These are phyloP conservation scores for Gracilaria caudata DNA, from an alignment of 23 red algal species.

Conservation along the genomic window DNA sequence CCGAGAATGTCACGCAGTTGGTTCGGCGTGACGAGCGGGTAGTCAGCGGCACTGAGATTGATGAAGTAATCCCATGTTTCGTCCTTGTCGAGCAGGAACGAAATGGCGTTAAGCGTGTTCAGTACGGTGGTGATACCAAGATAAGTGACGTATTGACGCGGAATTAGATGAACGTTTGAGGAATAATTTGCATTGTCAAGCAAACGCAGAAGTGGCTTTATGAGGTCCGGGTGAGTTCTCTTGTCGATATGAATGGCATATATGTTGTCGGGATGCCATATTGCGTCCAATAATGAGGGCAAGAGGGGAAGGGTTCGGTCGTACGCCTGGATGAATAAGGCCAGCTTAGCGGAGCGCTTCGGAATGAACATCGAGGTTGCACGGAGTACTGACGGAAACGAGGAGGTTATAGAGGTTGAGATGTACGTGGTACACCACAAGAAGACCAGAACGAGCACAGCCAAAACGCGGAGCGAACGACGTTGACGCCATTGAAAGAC, in stretches of 20 bases:
- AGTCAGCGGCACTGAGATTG: conserved; percentile 81
- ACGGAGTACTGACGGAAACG: neutral
- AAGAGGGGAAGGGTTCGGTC: conserved; percentile 34
- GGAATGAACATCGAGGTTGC: neutral
- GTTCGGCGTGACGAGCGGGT: conserved; percentile 54
- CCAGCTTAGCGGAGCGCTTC: conserved; percentile 24
- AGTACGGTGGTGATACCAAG: conserved; percentile 78
- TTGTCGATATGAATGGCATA: conserved; percentile 85
- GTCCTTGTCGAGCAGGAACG: conserved; percentile 47
- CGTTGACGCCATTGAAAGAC: neutral
- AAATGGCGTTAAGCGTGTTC: conserved; percentile 78
- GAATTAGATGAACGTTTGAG: conserved; percentile 70
- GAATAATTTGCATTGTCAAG: conserved; percentile 16
- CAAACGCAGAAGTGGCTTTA: neutral
- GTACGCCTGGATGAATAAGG: conserved; percentile 68
- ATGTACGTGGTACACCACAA: conserved; percentile 1
- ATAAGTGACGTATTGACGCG: conserved; percentile 78
- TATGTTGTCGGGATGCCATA: conserved; percentile 73
- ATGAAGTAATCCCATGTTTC: conserved; percentile 77
- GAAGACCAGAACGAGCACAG: neutral
- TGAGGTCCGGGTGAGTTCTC: conserved; percentile 36
- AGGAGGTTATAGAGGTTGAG: neutral
- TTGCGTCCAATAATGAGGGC: conserved; percentile 24
- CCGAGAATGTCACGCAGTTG: conserved; percentile 57
- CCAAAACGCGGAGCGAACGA: neutral